A percentile compares a stretch with the other conserved stretches of the same genome.
Conservation (phyloP, 441 rosid species). For the Croton laevigatus region DNA sequence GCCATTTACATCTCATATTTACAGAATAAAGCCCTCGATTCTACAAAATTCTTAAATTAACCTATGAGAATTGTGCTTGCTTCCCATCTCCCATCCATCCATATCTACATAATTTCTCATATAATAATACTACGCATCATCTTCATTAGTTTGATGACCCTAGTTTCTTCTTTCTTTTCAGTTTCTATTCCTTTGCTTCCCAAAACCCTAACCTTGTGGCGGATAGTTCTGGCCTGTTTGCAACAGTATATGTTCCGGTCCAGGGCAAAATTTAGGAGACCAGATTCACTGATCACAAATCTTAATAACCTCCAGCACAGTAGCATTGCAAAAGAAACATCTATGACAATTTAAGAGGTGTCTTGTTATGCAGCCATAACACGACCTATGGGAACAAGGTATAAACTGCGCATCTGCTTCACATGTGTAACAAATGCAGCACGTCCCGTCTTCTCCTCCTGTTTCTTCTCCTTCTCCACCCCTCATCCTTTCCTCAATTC, state of each 20-base stretch:
- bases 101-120: constrained; percentile 10
- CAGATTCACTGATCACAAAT: constrained; percentile 24
- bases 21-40: constrained; percentile 46
- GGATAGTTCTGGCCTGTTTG: background rate
- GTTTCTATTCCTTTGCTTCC: background rate
- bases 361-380: constrained; percentile 92
- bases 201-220: background rate
- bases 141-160: background rate
- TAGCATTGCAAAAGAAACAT: constrained; percentile 97
- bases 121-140: background rate
- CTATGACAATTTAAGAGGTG: constrained; percentile 89
- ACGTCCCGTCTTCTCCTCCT: constrained; percentile 53
- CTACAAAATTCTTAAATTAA: constrained; percentile 46
- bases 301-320: constrained; percentile 60
- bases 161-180: background rate
- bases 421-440: constrained; percentile 83
- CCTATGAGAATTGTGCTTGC: constrained; percentile 3
- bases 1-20: constrained; percentile 63
- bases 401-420: constrained; percentile 68
- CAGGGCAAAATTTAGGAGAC: background rate
- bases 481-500: constrained; percentile 38
- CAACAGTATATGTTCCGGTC: background rate
- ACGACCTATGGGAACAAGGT: constrained; percentile 90
- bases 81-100: constrained; percentile 13
- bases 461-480: constrained; percentile 32